These are phyloP conservation scores for Trypanosoma boissoni DNA, from an alignment of 208 protist species.

Conservation along the genomic window DNA sequence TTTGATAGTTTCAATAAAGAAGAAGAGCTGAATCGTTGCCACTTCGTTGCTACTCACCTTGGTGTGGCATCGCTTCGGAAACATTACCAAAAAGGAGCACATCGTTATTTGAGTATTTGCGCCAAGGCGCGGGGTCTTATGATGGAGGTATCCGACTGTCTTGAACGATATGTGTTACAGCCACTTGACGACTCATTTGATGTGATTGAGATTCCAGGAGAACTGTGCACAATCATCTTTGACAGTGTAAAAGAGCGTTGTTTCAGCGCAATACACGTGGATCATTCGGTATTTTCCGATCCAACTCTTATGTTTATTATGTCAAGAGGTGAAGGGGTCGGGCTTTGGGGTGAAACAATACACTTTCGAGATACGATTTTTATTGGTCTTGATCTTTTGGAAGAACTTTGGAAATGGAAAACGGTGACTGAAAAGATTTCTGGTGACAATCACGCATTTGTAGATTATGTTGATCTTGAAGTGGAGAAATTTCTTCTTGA, in stretches of 20 bases:
- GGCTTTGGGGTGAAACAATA: slow-evolving; percentile 36
- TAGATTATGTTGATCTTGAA: slow-evolving; percentile 63
- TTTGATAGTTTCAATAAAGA: slow-evolving; percentile 58
- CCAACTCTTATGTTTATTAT: slow-evolving; percentile 65
- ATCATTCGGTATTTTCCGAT: slow-evolving; percentile 41
- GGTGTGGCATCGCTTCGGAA: slow-evolving; percentile 34
- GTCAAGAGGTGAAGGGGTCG: slow-evolving; percentile 62
- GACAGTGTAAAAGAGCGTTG: slow-evolving; percentile 52
- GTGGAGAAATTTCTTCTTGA: slow-evolving; percentile 58
- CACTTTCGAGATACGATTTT: slow-evolving; percentile 81
- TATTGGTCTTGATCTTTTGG: slow-evolving; percentile 68
- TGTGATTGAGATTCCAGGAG: slow-evolving; percentile 65
- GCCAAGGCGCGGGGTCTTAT: slow-evolving; percentile 32
- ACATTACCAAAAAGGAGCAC: slow-evolving; percentile 78
- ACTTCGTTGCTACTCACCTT: slow-evolving; percentile 16
- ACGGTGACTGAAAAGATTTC: slow-evolving; percentile 38
- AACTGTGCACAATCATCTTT: slow-evolving; percentile 49
- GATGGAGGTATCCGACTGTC: slow-evolving; percentile 42
- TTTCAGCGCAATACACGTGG: slow-evolving; percentile 44
- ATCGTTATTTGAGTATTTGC: slow-evolving; percentile 59
- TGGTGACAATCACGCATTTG: slow-evolving; percentile 59
- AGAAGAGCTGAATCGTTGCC: slow-evolving; percentile 45
- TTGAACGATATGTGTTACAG: slow-evolving; percentile 51
- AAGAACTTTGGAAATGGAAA: slow-evolving; percentile 85
- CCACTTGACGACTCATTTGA: slow-evolving; percentile 79